Evolutionary conservation across 1,284 basidiomycete species (phyloP), one percentile per base, ranked within the genome.

Genomic region (Apiotrichum sp.): DNA sequence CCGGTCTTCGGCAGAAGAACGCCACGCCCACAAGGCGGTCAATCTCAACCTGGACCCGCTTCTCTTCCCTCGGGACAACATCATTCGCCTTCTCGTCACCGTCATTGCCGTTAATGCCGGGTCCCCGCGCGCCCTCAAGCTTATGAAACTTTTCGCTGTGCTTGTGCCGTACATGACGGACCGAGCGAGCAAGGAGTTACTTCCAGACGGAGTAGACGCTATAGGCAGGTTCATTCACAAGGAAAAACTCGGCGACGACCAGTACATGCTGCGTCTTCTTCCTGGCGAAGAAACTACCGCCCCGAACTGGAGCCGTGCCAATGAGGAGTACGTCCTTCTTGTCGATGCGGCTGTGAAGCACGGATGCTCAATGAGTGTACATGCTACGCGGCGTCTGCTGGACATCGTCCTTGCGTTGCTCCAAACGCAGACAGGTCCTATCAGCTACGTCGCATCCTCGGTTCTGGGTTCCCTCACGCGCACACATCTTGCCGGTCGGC

Each of bases 61-160:
- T 57, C 72, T 80, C 2, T 80, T 89, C 29, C 79, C 78, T 8
- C 78, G 84, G 60, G 86, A 86, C 56, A 81, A 89, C 65, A 80
- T 89, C 42, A 81, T 88, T 36, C 81, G 83, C 31, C 78, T 90
- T 11, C 83, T 89, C 65, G 79, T 89, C 35, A 89, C 87, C 3
- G 85, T 89, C 58, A 88, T 90, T 54, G 87, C 86, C 3, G 85
- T 88, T 59, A 85, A 88, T 68, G 80, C 85, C 9, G 78, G 81
- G 0, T 83, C 84, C 45, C 71, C 80, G 29, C 82, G 86, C 29
- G 84, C 86, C 1, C 80, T 86, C 63, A 80, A 83, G 54, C 88
- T 89, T 71, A 73, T 89, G 34, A 78, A 78, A 4, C 77, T 87
- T 14, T 78, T 90, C 35, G 80, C 83, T 3, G 78, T 79, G 40